These are phyloP conservation scores for Ceratocystis albifundus DNA, from an alignment of 2,329 filamentous ascomycete species.

Conservation along the genomic window DNA sequence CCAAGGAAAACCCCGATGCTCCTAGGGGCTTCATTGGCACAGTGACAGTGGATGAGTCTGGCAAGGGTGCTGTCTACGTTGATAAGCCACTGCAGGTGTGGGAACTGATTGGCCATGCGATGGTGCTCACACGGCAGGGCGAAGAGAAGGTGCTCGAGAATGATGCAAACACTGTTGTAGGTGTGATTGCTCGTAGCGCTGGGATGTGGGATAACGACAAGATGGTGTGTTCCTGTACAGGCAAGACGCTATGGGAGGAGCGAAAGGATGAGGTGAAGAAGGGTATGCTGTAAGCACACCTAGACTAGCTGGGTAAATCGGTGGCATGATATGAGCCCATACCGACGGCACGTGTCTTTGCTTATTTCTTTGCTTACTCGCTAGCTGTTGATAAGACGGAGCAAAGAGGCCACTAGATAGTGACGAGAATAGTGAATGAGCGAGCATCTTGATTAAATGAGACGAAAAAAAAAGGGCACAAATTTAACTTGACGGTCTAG, in stretches of 20 bases:
- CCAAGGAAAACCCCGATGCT: conserved; percentile 26
- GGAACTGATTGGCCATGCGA: conserved; percentile 90
- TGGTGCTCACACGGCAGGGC: conserved; percentile 64
- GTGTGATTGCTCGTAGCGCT: conserved; percentile 87
- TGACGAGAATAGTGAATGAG: too few relatives aligned
- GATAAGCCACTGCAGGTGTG: conserved; percentile 77
- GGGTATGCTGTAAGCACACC: conserved; percentile 65
- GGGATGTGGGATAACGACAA: conserved; percentile 99
- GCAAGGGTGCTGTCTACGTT: conserved; percentile 67
- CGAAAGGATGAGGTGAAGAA: conserved; percentile 76
- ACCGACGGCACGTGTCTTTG: too few relatives aligned
- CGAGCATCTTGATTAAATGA: background rate
- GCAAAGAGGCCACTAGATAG: too few relatives aligned
- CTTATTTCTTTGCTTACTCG: too few relatives aligned
- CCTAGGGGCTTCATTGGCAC: conserved; percentile 53
- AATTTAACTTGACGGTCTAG: background rate
- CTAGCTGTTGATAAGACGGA: too few relatives aligned
- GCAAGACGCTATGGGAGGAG: conserved; percentile 98
- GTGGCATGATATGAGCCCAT: background rate
- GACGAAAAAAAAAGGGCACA: background rate
- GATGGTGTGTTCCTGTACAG: conserved; percentile 93
- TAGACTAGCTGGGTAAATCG: background rate
- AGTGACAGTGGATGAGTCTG: conserved; percentile 62
- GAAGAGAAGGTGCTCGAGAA: conserved; percentile 48
- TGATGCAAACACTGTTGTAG: conserved; percentile 75